Conservation (phyloP, 495 filamentous ascomycete species). For the Xeromyces bisporus region DNA sequence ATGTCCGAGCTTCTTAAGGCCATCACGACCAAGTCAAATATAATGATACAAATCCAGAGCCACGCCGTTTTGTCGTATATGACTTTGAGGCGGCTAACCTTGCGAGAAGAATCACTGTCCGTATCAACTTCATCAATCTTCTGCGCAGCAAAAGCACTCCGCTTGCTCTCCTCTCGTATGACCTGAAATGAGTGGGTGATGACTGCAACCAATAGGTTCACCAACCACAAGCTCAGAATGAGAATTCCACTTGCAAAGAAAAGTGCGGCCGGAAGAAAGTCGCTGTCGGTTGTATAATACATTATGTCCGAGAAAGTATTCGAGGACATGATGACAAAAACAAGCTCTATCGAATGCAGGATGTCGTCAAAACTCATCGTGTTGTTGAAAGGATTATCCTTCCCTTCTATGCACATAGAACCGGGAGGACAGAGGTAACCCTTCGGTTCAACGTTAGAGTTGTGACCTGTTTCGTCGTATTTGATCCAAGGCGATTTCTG, state of each 20-base stretch:
- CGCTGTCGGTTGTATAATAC: slow-evolving; percentile 80
- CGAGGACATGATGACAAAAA: slow-evolving; percentile 97
- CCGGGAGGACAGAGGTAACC: slow-evolving; percentile 79
- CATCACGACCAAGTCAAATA: slow-evolving; percentile 58
- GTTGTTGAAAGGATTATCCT: slow-evolving; percentile 69
- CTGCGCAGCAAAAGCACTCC: slow-evolving; percentile 77
- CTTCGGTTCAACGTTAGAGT: slow-evolving; percentile 40
- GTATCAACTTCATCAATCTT: slow-evolving; percentile 33
- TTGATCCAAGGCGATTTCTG: slow-evolving; percentile 47
- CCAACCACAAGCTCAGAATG: slow-evolving; percentile 90
- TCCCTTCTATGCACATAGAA: slow-evolving; percentile 63
- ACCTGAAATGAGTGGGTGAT: slow-evolving; percentile 98
- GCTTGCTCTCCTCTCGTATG: slow-evolving; percentile 88
- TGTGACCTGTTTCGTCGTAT: slow-evolving; percentile 23
- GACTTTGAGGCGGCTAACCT: slow-evolving; percentile 40
- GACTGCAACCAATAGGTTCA: slow-evolving; percentile 91
- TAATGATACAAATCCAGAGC: slow-evolving; percentile 70
- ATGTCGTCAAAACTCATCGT: slow-evolving; percentile 96
- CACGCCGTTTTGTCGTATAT: slow-evolving; percentile 55
- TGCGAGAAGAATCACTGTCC: slow-evolving; percentile 21
- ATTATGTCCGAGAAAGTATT: slow-evolving; percentile 93
- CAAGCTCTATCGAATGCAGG: slow-evolving; percentile 70
- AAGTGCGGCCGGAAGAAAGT: slow-evolving; percentile 69
- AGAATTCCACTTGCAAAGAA: slow-evolving; percentile 80
- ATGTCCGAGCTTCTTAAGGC: slow-evolving; percentile 60